Percentiles rank a stretch among this genome's conserved stretches.
These are phyloP conservation scores for Dactylellina parvicollis DNA, from an alignment of 2,329 filamentous ascomycete genomes.

Conservation along the genomic window DNA sequence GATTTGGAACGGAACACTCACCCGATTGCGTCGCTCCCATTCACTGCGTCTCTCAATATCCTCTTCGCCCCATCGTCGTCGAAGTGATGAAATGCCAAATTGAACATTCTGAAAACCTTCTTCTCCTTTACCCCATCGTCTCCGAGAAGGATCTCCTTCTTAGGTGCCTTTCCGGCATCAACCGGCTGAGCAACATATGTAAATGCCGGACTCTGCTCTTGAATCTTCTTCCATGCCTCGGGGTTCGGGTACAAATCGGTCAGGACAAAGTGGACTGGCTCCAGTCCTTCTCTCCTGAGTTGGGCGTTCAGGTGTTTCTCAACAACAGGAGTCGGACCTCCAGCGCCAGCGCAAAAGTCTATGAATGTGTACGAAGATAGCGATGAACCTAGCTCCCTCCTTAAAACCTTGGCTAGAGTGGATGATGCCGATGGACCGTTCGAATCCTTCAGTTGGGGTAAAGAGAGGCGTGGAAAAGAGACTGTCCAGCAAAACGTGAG, in stretches of 20 bases:
- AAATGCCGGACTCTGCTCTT: constrained; percentile 66
- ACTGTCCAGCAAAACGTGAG: constrained; percentile 73
- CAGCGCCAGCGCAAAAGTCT: constrained; percentile 80
- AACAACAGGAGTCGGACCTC: constrained; percentile 74
- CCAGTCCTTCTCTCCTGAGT: constrained; percentile 46
- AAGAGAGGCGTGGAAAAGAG: constrained; percentile 60
- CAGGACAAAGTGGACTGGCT: constrained; percentile 69
- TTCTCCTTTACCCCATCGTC: constrained; percentile 61
- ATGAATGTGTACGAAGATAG: constrained; percentile 71
- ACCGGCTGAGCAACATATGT: constrained; percentile 71
- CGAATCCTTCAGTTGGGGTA: not conserved
- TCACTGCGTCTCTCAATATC: constrained; percentile 72
- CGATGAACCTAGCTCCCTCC: constrained; percentile 64
- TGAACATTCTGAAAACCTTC: constrained; percentile 75
- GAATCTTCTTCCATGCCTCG: constrained; percentile 69
- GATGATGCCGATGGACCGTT: constrained; percentile 64
- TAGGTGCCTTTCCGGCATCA: constrained; percentile 72
- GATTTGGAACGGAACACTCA: constrained; percentile 56
- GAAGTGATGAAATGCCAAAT: constrained; percentile 81
- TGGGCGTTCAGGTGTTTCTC: constrained; percentile 69
- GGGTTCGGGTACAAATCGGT: constrained; percentile 74
- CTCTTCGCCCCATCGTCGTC: constrained; percentile 70
- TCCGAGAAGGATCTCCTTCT: constrained; percentile 61
- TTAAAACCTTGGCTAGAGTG: constrained; percentile 69
- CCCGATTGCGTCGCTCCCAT: constrained; percentile 74